A percentile compares a stretch with the other conserved stretches of the same genome.
Evolutionary conservation across 768 basidiomycete species (phyloP).

Genomic region (Rhodotorula taiwanensis): DNA sequence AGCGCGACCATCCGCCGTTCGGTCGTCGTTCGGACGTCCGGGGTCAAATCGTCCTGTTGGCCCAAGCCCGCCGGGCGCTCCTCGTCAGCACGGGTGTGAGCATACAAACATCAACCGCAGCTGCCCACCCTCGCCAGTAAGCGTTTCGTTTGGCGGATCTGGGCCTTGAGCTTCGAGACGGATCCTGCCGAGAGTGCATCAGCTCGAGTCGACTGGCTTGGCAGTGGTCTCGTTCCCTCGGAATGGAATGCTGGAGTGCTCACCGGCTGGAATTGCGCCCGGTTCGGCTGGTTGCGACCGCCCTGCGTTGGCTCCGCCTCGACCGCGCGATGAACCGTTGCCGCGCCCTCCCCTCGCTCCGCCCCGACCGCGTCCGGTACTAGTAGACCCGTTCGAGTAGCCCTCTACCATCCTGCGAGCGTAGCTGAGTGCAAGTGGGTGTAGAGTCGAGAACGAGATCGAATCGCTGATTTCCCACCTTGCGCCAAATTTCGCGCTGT

Average conservation of each 20-base stretch:
- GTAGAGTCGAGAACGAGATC: too few relatives aligned
- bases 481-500: too few relatives aligned
- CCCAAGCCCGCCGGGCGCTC: background rate
- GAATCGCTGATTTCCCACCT: too few relatives aligned
- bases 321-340: background rate
- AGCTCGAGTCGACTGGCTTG: background rate
- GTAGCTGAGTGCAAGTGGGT: too few relatives aligned
- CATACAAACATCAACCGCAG: background rate
- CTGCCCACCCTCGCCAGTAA: constrained; percentile 65
- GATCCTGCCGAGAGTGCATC: background rate
- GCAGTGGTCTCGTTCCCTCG: background rate
- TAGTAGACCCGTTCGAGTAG: too few relatives aligned
- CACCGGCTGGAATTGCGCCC: constrained; percentile 6
- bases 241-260: background rate
- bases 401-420: too few relatives aligned
- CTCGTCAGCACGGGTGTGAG: background rate
- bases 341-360: background rate
- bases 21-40: constrained; percentile 71
- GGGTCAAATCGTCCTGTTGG: constrained; percentile 66
- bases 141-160: constrained; percentile 72
- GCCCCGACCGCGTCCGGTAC: background rate
- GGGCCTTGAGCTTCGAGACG: constrained; percentile 77
- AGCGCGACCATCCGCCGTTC: constrained; percentile 70
- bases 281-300: background rate
- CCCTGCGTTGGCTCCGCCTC: background rate